Conservation (phyloP, 331 rosid species). For the Stylosanthes scabra region DNA sequence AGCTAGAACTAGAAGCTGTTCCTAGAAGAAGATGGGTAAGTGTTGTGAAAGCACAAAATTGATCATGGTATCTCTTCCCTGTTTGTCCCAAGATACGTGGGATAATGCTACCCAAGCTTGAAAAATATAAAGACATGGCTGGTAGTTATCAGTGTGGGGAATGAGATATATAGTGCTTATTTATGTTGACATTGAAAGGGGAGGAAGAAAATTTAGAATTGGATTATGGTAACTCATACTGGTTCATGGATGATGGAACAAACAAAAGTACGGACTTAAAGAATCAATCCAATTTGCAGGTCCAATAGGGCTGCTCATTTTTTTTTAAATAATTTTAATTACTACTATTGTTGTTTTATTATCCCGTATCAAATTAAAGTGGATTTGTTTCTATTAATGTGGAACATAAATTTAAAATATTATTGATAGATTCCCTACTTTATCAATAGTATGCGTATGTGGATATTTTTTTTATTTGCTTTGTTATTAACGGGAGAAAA, state of each 20-base stretch:
- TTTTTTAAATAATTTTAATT: too few relatives aligned
- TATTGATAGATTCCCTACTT: background rate
- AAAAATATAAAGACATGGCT: conserved; percentile 67
- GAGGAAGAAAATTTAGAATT: conserved; percentile 14
- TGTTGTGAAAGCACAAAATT: conserved; percentile 12
- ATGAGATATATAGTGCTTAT: background rate
- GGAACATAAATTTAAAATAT: background rate
- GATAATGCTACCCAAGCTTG: conserved; percentile 56
- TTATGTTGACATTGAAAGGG: conserved; percentile 36
- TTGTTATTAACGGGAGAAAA: too few relatives aligned
- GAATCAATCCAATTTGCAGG: background rate
- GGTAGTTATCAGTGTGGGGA: conserved; percentile 1
- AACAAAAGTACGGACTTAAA: background rate
- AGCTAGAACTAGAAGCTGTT: conserved; percentile 24
- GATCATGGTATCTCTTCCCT: conserved; percentile 36
- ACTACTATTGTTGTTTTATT: background rate
- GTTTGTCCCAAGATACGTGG: conserved; percentile 50
- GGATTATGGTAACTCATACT: background rate
- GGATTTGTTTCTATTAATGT: background rate
- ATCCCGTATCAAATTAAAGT: conserved; percentile 5
- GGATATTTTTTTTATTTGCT: too few relatives aligned
- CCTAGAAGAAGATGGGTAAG: conserved; percentile 43
- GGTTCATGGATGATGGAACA: background rate
- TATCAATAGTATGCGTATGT: background rate
- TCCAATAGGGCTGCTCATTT: conserved; percentile 1